Conservation (phyloP, 2,329 filamentous ascomycete genomes). For the Gnomoniopsis smithogilvyi region DNA sequence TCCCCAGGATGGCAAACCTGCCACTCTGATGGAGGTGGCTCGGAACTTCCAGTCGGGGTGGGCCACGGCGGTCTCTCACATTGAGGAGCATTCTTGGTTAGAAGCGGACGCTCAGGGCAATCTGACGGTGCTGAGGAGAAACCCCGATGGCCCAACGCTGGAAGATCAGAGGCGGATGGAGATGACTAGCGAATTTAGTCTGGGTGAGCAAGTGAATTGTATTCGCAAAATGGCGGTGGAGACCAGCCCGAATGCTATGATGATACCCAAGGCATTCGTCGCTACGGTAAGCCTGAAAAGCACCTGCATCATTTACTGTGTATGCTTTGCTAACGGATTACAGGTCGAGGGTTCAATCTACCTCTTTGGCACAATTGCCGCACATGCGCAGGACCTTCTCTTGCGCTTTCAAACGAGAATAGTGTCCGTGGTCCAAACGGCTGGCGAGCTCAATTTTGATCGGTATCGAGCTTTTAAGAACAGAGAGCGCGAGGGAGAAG, state of each 20-base stretch:
- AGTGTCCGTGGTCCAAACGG: constrained; percentile 60
- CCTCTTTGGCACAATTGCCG: constrained; percentile 76
- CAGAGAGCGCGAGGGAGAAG: constrained; percentile 64
- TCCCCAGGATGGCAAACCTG: constrained; percentile 52
- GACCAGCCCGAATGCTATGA: constrained; percentile 59
- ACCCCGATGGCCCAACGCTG: constrained; percentile 67
- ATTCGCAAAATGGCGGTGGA: constrained; percentile 73
- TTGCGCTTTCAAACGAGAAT: constrained; percentile 76
- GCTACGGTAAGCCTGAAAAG: constrained; percentile 65
- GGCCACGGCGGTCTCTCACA: constrained; percentile 72
- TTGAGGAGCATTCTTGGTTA: constrained; percentile 74
- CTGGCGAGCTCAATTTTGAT: constrained; percentile 73
- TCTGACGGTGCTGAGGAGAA: constrained; percentile 73
- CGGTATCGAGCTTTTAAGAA: constrained; percentile 81
- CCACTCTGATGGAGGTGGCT: constrained; percentile 68
- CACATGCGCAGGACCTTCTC: constrained; percentile 71
- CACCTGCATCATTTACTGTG: not conserved
- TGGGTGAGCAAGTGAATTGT: constrained; percentile 92
- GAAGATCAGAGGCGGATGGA: constrained; percentile 71
- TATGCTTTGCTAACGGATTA: constrained; percentile 18
- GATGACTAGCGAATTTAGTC: constrained; percentile 74
- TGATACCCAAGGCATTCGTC: constrained; percentile 81
- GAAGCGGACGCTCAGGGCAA: constrained; percentile 88
- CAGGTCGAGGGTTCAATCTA: constrained; percentile 90
- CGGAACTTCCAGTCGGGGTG: constrained; percentile 80